Evolutionary conservation across 2,329 filamentous ascomycete species (phyloP).

Genomic region (Hymenoscyphus repandus): DNA sequence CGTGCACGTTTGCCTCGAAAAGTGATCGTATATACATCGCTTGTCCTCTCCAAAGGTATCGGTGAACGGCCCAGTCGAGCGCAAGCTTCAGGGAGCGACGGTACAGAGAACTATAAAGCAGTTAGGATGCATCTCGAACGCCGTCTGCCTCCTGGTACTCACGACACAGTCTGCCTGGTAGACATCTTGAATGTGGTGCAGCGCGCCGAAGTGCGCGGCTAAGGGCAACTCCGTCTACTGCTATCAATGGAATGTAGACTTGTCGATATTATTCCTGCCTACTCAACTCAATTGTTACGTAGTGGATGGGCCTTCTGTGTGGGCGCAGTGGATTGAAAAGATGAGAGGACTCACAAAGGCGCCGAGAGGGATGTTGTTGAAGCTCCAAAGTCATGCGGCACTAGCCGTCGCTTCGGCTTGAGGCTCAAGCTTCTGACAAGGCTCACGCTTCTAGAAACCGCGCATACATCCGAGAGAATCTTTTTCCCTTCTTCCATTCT

Average conservation of each 20-base stretch:
- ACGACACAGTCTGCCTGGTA: constrained; percentile 32
- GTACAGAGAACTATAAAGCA: constrained; percentile 63
- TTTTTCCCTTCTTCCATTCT: neutral
- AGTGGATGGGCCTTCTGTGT: no score
- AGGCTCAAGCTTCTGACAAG: constrained; percentile 5
- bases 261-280: no score
- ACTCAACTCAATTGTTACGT: no score
- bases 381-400: neutral
- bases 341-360: no score
- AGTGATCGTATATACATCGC: constrained; percentile 91
- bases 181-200: constrained; percentile 26
- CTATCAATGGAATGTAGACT: no score
- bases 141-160: constrained; percentile 8
- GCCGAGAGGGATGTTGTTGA: no score
- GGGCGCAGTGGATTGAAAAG: no score
- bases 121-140: constrained; percentile 11
- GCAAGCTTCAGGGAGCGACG: constrained; percentile 88
- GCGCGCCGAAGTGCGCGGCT: neutral
- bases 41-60: constrained; percentile 90
- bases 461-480: neutral
- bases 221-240: no score
- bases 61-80: constrained; percentile 91
- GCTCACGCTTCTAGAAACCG: neutral
- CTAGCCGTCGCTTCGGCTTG: constrained; percentile 7
- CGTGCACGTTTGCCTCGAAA: constrained; percentile 86